A percentile compares a stretch with the other conserved stretches of the same genome.
Conservation (phyloP, 495 filamentous ascomycete genomes). For the Hyphodiscus hymeniophilus region DNA sequence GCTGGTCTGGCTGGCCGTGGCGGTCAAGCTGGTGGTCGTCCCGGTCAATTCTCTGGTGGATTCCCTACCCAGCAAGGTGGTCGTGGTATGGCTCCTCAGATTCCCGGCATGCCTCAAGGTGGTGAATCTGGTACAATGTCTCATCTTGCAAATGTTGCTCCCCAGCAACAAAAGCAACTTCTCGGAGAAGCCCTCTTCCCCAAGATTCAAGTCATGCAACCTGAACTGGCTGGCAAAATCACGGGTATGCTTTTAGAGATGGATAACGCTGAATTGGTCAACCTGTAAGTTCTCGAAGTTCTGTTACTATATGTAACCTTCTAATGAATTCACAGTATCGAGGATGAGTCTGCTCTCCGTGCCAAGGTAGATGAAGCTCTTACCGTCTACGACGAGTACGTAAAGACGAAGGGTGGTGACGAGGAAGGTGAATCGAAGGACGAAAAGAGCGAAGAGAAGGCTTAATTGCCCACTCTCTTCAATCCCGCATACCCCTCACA, state of each 20-base stretch:
- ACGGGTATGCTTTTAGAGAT: slow-evolving; percentile 99
- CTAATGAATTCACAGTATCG: slow-evolving; percentile 51
- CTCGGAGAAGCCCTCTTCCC: slow-evolving; percentile 96
- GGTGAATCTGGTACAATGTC: slow-evolving; percentile 27
- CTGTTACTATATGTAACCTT: too few relatives aligned
- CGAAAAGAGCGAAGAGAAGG: slow-evolving; percentile 51
- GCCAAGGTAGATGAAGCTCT: slow-evolving; percentile 96
- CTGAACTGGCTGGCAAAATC: slow-evolving; percentile 95
- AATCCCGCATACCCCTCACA: background rate
- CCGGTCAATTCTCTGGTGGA: slow-evolving; percentile 36
- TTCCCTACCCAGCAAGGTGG: slow-evolving; percentile 26
- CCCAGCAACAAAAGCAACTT: slow-evolving; percentile 87
- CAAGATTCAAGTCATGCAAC: slow-evolving; percentile 90
- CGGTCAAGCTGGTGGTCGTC: slow-evolving; percentile 31
- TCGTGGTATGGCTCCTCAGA: slow-evolving; percentile 31
- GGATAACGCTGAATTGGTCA: slow-evolving; percentile 88
- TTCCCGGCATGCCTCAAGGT: slow-evolving; percentile 23
- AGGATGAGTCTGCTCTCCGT: slow-evolving; percentile 81
- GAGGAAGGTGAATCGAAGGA: slow-evolving; percentile 31
- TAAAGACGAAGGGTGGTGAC: slow-evolving; percentile 58
- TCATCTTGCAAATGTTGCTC: slow-evolving; percentile 33
- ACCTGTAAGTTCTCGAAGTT: slow-evolving; percentile 96
- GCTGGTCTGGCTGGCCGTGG: slow-evolving; percentile 34
- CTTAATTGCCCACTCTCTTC: slow-evolving; percentile 30
- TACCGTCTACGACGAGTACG: slow-evolving; percentile 94